Evolutionary conservation across 441 rosid species (phyloP).

Genomic region (Syzygium malaccense): DNA sequence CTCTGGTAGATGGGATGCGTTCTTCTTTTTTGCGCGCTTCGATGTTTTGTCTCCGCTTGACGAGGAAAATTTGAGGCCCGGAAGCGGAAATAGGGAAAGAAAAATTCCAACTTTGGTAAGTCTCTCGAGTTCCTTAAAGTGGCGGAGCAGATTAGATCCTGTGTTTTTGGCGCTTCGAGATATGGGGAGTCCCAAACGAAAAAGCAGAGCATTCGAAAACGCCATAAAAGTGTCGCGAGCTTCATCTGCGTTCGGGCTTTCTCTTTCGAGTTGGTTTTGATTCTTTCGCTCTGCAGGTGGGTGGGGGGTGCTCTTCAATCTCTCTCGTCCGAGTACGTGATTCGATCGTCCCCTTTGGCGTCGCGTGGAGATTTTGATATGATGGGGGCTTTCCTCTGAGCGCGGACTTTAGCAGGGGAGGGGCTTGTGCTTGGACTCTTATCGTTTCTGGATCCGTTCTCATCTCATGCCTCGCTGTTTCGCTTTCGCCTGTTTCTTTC

Average conservation of each 20-base stretch:
- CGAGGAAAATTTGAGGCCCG: background rate
- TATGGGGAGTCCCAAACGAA: background rate
- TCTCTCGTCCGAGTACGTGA: background rate
- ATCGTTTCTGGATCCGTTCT: conserved; percentile 23
- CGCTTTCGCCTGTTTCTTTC: conserved; percentile 19
- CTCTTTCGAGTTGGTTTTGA: background rate
- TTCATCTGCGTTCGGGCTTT: background rate
- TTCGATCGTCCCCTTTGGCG: background rate
- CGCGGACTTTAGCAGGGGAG: background rate
- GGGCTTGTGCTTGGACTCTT: background rate
- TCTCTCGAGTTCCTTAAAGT: background rate
- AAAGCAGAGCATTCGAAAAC: background rate
- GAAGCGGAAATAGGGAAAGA: background rate
- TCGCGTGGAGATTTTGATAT: background rate
- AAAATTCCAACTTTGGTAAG: background rate
- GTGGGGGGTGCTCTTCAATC: background rate
- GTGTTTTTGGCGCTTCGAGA: background rate
- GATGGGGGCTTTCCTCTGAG: background rate
- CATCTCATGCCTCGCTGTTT: background rate
- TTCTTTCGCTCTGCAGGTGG: background rate
- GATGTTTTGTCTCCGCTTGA: background rate
- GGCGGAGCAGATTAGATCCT: background rate
- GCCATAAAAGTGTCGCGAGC: background rate
- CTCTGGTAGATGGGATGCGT: background rate
- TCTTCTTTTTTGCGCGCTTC: background rate